Evolutionary conservation across 495 filamentous ascomycete genomes (phyloP), one percentile per base, ranked within the genome.

Genomic region (Aspergillus hancockii): DNA sequence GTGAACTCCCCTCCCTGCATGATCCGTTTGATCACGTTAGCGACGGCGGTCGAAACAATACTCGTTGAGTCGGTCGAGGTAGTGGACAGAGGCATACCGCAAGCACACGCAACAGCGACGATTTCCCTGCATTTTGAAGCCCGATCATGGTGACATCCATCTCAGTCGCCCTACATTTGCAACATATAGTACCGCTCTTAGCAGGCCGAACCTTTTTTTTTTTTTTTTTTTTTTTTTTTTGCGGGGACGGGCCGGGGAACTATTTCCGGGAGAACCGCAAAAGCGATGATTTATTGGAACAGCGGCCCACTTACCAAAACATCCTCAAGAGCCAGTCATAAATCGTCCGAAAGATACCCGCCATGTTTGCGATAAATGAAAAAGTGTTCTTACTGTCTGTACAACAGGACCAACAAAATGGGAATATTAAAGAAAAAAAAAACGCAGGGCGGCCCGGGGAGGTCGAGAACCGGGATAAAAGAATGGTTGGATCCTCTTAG

Each of bases 101-200:
- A 59, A 98, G 79, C 58, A 98, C 94, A 54, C 93, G 84, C 71
- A 98, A 81, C 70, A 98, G 75, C 34, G 93, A 97, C 49, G 94
- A 98, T 77, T 98, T 98, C 60, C 94, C 94, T 53, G 94, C 94
- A 78, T 98, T 98, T 72, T 98, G 94, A 72, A 98, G 79, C 23
- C 94, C 94, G 79, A 98, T 95, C 91, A 98, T 96, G 61, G 94
- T 98, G 73, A 98, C 91, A 74, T 98, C 93, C 91, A 98, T 96
- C 82, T 98, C 94, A 40, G 91, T 96, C 59, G 93, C 90, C 94
- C 94, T 98, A 56, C 62, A 67, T 52, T 32, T 55, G 51, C 49
- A 31, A 65, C 46, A 59, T 54, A 68, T 59, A 41, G 36, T 34
- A 54, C 66, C 63, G 67, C 56, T 63, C 63, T 64, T 61, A 62